A percentile compares a stretch with the other conserved stretches of the same genome.
phyloP scores from a whole-genome alignment of 148 eudicot species.

The Chenopodium formosanum region DNA sequence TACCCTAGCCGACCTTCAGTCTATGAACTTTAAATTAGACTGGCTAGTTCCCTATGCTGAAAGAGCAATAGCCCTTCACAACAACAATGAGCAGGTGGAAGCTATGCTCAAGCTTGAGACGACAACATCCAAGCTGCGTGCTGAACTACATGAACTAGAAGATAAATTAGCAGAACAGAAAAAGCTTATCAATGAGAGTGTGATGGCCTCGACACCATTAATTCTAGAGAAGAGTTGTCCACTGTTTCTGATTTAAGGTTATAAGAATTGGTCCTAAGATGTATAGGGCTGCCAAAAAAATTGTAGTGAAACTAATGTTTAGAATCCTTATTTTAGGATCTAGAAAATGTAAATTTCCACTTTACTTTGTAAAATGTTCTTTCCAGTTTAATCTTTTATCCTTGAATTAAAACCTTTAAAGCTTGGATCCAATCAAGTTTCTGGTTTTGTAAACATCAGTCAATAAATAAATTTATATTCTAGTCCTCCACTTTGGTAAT shows the following conservation, averaged over 20 bases:
- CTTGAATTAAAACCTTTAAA: not conserved
- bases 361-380: not conserved
- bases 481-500: no score
- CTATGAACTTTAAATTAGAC: not conserved
- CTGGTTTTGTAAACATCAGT: not conserved
- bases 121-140: not conserved
- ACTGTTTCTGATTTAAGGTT: not conserved
- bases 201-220: not conserved
- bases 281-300: not conserved
- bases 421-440: not conserved
- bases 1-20: constrained; percentile 6
- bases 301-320: not conserved
- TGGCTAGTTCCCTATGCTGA: constrained; percentile 14
- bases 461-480: no score
- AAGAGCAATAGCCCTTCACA: not conserved
- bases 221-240: not conserved
- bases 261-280: no score
- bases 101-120: not conserved
- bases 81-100: not conserved
- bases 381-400: not conserved
- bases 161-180: not conserved
- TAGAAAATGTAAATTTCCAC: not conserved
- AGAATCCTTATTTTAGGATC: not conserved
- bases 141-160: not conserved
- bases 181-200: not conserved